Base-by-base conservation (phyloP, 2,329 filamentous ascomycete genomes). In the Stenocarpella maydis region DNA sequence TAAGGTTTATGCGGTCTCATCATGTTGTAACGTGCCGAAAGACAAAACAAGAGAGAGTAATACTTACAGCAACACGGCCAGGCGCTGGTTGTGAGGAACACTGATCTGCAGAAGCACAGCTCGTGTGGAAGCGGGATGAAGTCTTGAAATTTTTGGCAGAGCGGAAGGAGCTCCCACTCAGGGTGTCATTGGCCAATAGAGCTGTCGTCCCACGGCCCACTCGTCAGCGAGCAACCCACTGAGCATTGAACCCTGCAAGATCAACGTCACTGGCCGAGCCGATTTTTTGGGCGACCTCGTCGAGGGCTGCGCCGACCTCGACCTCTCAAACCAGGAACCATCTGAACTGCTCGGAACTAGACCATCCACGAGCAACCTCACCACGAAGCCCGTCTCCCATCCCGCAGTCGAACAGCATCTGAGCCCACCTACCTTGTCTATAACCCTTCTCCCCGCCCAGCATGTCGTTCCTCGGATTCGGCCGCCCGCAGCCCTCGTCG, bases 401-500 rank as follows among this genome's bases (percentile, higher is more conserved):
- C 1, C 34, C 26, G 50, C 58, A 50, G 49, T 17, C 50, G 55
- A 28, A 47, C 17, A 41, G 31, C 49, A 26, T 28, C 37, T 43
- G 55, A 45, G 14, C 66, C 45, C 26, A 15, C 31, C 31, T n/a
- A n/a, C n/a, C n/a, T n/a, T n/a, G n/a, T n/a, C n/a, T n/a, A n/a
- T n/a, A n/a, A n/a, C n/a, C n/a, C n/a, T n/a, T 41, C 63, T 70
- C 65, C 28, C 28, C 39, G 60, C 39, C 37, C 74, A 77, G 72
- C 55, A 78, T 78, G 76, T 78, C 75, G 34, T 74, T 77, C 71
- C 58, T 71, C 45, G 70, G 70, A 64, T 72, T 81, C 70, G 79
- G 79, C 31, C 83, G 84, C 69, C 92, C 93, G 72, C 94, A 98
- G 85, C 92, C 95, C 80, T 92, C 94, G 73, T 97, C 95, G 78